Evolutionary conservation across 345 rosid genomes (phyloP), one percentile per base, ranked within the genome.

Genomic region (Lagerstroemia speciosa): DNA sequence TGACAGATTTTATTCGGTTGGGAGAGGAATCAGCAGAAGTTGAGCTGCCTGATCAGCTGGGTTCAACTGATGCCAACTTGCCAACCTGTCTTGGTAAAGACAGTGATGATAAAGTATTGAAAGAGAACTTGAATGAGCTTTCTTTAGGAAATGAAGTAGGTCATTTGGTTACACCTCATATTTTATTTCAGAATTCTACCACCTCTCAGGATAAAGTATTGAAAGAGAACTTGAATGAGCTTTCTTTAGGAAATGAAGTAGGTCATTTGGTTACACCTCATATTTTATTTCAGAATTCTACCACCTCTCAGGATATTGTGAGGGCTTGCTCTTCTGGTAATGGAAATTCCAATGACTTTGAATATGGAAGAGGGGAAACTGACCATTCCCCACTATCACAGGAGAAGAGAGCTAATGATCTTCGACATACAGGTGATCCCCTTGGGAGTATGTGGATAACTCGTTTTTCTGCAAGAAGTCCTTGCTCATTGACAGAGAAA

Each of bases 391-490:
- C 72, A 14, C 77, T 74, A 45, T 77, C 75, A 31, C 87, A 77
- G 69, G 81, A 67, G 65, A 85, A 76, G 79, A 74, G 37, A 9
- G 26, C 46, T 41, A 70, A 61, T 66, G 70, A 69, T 75, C 53
- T 80, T 55, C 65, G 73, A 70, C 63, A 76, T 74, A 78, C 70
- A 79, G 79, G 77, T 75, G 82, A 80, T 71, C 82, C 78, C 66
- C 73, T 70, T n/a, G 74, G 84, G 65, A 89, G 87, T 73, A 81
- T 78, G 80, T 89, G 97, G 97, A 81, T 91, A 72, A 78, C 91
- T 75, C 84, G 95, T 70, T 86, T 89, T 78, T 63, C 88, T 72
- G 67, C 89, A 14, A 89, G 78, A 76, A 4, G 68, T 36, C 69
- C 77, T 66, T 36, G 74, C 62, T 66, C 77, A 50, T 55, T 70